Evolutionary conservation across 169 alveolate species (phyloP), one percentile per base, ranked within the genome.

Genomic region (Cryptosporidium sp.): DNA sequence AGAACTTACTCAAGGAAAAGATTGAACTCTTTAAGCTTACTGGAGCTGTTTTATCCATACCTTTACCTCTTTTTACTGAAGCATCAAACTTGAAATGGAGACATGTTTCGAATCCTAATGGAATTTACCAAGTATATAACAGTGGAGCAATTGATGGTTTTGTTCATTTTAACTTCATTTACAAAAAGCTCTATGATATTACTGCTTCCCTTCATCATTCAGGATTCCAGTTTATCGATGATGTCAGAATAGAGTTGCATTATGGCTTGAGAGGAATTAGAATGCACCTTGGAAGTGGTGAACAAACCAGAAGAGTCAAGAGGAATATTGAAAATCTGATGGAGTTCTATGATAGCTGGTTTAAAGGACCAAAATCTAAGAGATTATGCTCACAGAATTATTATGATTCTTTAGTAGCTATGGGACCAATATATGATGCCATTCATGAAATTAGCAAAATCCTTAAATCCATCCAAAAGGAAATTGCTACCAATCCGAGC

Each of bases 141-240:
- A 52, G 69, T 14, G 89, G 89, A 62, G 89, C 69, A 23, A 80
- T 80, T 29, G 89, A 80, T 50, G 89, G 89, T 48, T 80, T 80
- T 80, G 89, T 80, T 65, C 89, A 80, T 26, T 80, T 80, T 43
- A 69, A 65, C 33, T 80, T 80, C 51, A 68, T 80, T n/a, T 80
- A 61, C 37, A 62, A 41, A 65, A 80, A 80, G n/a, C 41, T 80
- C 1, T 73, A 62, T 48, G 89, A 80, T 50, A 80, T 80, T 61
- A 80, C 35, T 8, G 21, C 26, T 37, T 62, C 41, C 14, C 21
- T 80, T n/a, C 45, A 80, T 21, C 26, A 58, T 9, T 65, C 74
- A 18, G 68, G 52, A 21, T 80, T 43, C 70, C 89, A 80, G 51
- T 62, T 61, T 35, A 45, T 61, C 80, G 89, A 80, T 67, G 89